These are phyloP conservation scores for Plasmodium falciparum DNA, from an alignment of 169 alveolate genomes.

Conservation along the genomic window DNA sequence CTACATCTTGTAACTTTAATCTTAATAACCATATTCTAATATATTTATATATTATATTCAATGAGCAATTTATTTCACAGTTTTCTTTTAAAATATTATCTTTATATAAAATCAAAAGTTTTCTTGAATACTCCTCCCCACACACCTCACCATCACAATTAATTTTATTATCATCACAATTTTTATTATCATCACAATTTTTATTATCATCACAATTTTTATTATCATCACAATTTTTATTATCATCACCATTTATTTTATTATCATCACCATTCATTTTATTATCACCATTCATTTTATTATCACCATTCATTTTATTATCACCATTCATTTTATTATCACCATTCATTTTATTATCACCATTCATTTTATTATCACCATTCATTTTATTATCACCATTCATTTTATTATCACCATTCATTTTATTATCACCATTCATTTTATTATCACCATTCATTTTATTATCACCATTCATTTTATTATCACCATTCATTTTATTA, in stretches of 20 bases:
- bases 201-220: too few relatives aligned
- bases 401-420: not conserved
- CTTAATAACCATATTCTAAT: constrained; percentile 62
- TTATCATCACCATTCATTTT: not conserved
- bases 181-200: too few relatives aligned
- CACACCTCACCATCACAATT: too few relatives aligned
- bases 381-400: too few relatives aligned
- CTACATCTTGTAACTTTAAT: constrained; percentile 16
- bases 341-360: too few relatives aligned
- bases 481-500: not conserved
- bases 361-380: not conserved
- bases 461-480: too few relatives aligned
- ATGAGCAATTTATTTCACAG: constrained; percentile 50
- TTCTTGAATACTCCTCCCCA: not conserved
- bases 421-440: not conserved
- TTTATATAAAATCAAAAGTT: constrained; percentile 21
- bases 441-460: too few relatives aligned
- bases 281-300: too few relatives aligned
- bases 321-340: too few relatives aligned
- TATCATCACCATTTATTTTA: not conserved
- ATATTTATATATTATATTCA: constrained; percentile 60
- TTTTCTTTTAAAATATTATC: constrained; percentile 38
- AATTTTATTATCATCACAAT: too few relatives aligned
- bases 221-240: not conserved
- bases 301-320: too few relatives aligned